Evolutionary conservation across 805 yeast species (phyloP).

Genomic region (Schwanniomyces yamadae): DNA sequence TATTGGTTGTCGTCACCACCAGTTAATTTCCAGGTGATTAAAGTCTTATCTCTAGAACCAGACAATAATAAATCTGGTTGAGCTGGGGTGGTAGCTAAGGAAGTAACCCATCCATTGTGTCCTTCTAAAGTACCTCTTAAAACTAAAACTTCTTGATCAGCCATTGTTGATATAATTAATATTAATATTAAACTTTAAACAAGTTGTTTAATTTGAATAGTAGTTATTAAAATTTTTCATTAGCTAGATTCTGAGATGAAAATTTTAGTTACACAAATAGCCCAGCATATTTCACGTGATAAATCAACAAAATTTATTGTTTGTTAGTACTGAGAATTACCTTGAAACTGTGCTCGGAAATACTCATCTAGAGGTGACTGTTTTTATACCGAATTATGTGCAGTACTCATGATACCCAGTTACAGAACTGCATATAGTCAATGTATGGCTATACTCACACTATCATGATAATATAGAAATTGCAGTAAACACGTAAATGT

Average conservation of each 20-base stretch:
- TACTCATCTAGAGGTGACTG: constrained; percentile 40
- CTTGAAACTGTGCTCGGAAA: constrained; percentile 33
- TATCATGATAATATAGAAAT: too few relatives aligned
- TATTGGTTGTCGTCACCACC: constrained; percentile 90
- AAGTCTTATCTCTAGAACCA: constrained; percentile 98
- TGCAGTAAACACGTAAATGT: too few relatives aligned
- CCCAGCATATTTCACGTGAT: constrained; percentile 4
- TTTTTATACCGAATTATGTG: constrained; percentile 25
- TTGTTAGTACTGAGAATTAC: constrained; percentile 24
- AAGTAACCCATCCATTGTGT: constrained; percentile 85
- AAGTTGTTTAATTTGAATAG: not conserved
- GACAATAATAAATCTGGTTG: constrained; percentile 98
- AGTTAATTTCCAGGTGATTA: constrained; percentile 95
- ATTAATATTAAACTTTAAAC: not conserved
- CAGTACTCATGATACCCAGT: too few relatives aligned
- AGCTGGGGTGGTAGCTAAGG: constrained; percentile 96
- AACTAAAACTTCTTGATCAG: constrained; percentile 94
- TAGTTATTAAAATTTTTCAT: constrained; percentile 9
- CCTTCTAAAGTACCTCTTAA: constrained; percentile 99
- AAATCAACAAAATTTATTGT: not conserved
- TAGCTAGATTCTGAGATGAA: constrained; percentile 3
- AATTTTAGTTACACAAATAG: constrained; percentile 5
- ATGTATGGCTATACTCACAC: too few relatives aligned
- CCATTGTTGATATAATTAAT: constrained; percentile 42
- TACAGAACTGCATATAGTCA: not conserved